Evolutionary conservation across 176 grass and related monocot genomes (phyloP).

Genomic region (Themeda triandra): DNA sequence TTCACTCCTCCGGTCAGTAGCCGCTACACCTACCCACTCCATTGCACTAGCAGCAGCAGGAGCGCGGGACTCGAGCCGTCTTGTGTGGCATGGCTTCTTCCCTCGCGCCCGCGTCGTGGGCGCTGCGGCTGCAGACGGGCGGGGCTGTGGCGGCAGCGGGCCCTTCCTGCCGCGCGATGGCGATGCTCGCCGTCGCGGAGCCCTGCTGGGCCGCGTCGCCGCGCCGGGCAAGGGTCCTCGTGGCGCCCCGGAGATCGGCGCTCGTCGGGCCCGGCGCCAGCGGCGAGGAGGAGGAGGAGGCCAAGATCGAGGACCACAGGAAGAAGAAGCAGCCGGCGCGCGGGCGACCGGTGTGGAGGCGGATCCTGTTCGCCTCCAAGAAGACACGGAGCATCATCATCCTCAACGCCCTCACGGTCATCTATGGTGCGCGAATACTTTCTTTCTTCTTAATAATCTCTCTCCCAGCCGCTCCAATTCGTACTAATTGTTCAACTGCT

Average conservation of each 20-base stretch:
- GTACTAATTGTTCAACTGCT: neutral
- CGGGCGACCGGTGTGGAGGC: slow-evolving; percentile 60
- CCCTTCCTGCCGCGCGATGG: neutral
- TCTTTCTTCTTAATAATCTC: neutral
- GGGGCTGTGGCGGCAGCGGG: neutral
- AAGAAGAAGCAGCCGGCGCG: slow-evolving; percentile 7
- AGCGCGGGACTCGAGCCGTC: neutral
- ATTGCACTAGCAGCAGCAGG: neutral
- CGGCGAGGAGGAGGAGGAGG: neutral
- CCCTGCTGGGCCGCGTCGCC: neutral
- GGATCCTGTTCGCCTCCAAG: slow-evolving; percentile 94
- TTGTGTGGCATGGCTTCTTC: slow-evolving; percentile 32
- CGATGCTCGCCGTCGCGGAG: slow-evolving; percentile 27
- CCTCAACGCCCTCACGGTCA: slow-evolving; percentile 91
- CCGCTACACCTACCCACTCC: neutral
- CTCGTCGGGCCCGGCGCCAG: neutral
- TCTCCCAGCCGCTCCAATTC: neutral
- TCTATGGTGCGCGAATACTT: slow-evolving; percentile 60
- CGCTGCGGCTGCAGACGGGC: slow-evolving; percentile 22
- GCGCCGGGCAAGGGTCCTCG: slow-evolving; percentile 14
- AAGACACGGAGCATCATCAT: slow-evolving; percentile 89
- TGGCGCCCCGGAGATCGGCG: slow-evolving; percentile 20
- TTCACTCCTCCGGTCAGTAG: neutral
- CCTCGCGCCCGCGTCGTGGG: slow-evolving; percentile 33
- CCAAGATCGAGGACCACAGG: neutral